Percentiles rank a stretch among this genome's conserved stretches.
These are phyloP conservation scores for Fonsecaea pugnacius DNA, from an alignment of 2,329 filamentous ascomycete genomes.

Conservation along the genomic window DNA sequence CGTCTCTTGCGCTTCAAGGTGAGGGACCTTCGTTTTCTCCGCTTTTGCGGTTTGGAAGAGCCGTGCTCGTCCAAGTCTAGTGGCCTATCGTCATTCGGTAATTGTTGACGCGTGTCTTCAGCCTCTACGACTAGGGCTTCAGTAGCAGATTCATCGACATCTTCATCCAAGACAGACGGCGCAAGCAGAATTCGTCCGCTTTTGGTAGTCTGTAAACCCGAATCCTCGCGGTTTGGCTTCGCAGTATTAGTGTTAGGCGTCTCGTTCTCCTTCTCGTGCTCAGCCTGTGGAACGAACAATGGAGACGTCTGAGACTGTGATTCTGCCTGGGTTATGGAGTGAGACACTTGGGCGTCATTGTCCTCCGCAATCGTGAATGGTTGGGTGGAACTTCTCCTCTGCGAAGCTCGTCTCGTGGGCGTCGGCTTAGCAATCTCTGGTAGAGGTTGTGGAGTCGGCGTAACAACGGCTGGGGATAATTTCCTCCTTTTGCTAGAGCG, in stretches of 20 bases:
- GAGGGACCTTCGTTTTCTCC: slow-evolving; percentile 28
- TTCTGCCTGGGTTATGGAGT: neutral
- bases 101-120: neutral
- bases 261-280: slow-evolving; percentile 24
- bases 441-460: slow-evolving; percentile 1
- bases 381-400: slow-evolving; percentile 9
- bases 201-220: slow-evolving; percentile 10
- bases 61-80: neutral
- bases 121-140: neutral
- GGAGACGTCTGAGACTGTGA: slow-evolving; percentile 12
- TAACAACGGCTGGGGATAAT: slow-evolving; percentile 15
- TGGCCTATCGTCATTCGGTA: neutral
- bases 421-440: neutral
- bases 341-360: neutral
- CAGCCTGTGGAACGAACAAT: slow-evolving; percentile 15
- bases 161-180: neutral
- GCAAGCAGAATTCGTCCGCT: slow-evolving; percentile 16
- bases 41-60: slow-evolving; percentile 18
- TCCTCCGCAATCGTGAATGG: slow-evolving; percentile 29
- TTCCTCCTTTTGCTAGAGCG: slow-evolving; percentile 30
- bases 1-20: slow-evolving; percentile 23
- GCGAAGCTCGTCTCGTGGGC: slow-evolving; percentile 14
- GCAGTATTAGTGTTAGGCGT: neutral
- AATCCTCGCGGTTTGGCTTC: neutral
- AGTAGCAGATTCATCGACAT: neutral